Conservation (phyloP, 768 basidiomycete species). For the Coprinellus micaceus region DNA sequence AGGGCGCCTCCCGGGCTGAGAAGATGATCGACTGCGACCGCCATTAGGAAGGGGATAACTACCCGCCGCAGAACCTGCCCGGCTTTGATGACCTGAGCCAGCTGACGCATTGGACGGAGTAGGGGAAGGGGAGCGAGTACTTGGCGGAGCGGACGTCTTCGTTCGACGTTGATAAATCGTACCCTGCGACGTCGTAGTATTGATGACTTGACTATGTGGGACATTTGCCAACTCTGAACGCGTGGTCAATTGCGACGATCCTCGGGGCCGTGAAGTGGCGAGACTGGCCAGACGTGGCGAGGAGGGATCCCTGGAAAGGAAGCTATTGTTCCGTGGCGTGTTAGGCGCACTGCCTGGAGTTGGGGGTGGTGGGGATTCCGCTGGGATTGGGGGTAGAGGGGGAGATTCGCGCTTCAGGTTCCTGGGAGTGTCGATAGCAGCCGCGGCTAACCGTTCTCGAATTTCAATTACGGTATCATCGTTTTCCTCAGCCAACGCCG, state of each 20-base stretch:
- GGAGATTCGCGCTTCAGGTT: slow-evolving; percentile 50
- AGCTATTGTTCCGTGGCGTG: slow-evolving; percentile 30
- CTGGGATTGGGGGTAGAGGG: slow-evolving; percentile 68
- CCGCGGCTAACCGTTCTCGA: slow-evolving; percentile 23
- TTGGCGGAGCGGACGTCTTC: slow-evolving; percentile 63
- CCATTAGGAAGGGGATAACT: slow-evolving; percentile 31
- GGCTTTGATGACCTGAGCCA: slow-evolving; percentile 35
- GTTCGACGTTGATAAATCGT: slow-evolving; percentile 66
- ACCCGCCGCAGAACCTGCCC: slow-evolving; percentile 37
- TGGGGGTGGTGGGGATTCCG: slow-evolving; percentile 39
- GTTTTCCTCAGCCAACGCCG: slow-evolving; percentile 61
- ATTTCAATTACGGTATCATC: slow-evolving; percentile 29
- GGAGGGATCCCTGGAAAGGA: slow-evolving; percentile 36
- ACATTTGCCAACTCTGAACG: slow-evolving; percentile 35
- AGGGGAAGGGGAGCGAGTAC: slow-evolving; percentile 49
- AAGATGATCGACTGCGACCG: slow-evolving; percentile 63
- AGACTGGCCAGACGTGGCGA: slow-evolving; percentile 49
- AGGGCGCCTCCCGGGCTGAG: slow-evolving; percentile 74
- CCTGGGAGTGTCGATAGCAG: slow-evolving; percentile 40
- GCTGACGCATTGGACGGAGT: slow-evolving; percentile 44
- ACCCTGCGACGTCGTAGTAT: slow-evolving; percentile 55
- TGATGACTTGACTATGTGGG: slow-evolving; percentile 43
- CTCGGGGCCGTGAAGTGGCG: slow-evolving; percentile 50
- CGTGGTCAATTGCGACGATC: slow-evolving; percentile 46
- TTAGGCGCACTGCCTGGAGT: slow-evolving; percentile 24